Conservation (phyloP, 352 stramenopile genomes). For the Phytophthora fragariaefolia region DNA sequence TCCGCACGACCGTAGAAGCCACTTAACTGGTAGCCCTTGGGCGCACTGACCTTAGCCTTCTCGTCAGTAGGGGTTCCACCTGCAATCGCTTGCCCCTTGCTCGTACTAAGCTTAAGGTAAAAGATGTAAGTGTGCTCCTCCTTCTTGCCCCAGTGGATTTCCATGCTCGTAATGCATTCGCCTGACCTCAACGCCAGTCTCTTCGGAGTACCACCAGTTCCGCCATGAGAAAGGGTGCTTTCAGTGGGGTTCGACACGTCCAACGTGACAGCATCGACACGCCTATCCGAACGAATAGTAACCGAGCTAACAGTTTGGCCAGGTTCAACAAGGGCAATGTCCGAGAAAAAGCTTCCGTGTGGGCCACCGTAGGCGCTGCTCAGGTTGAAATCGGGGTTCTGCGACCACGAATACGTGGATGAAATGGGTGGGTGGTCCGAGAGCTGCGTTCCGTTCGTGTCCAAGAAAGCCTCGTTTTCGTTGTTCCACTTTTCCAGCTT, state of each 20-base stretch:
- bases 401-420: constrained; percentile 46
- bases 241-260: constrained; percentile 38
- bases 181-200: constrained; percentile 44
- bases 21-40: constrained; percentile 52
- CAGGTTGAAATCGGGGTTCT: constrained; percentile 36
- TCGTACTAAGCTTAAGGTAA: constrained; percentile 51
- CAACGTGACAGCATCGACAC: constrained; percentile 50
- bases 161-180: constrained; percentile 55
- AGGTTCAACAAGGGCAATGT: constrained; percentile 29
- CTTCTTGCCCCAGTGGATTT: constrained; percentile 52
- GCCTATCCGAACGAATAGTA: constrained; percentile 37
- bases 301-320: constrained; percentile 43
- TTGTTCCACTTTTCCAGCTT: constrained; percentile 51
- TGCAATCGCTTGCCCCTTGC: constrained; percentile 32
- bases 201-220: constrained; percentile 37
- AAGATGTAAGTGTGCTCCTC: constrained; percentile 45
- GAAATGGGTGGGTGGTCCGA: constrained; percentile 63
- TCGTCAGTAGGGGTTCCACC: constrained; percentile 39
- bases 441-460: constrained; percentile 39
- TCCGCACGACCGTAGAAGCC: constrained; percentile 54
- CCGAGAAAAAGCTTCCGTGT: constrained; percentile 49
- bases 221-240: constrained; percentile 48
- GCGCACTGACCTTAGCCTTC: constrained; percentile 42
- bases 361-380: constrained; percentile 47
- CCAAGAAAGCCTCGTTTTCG: constrained; percentile 49